Evolutionary conservation across 768 basidiomycete species (phyloP), one percentile per base, ranked within the genome.

Genomic region (Russula virescens): DNA sequence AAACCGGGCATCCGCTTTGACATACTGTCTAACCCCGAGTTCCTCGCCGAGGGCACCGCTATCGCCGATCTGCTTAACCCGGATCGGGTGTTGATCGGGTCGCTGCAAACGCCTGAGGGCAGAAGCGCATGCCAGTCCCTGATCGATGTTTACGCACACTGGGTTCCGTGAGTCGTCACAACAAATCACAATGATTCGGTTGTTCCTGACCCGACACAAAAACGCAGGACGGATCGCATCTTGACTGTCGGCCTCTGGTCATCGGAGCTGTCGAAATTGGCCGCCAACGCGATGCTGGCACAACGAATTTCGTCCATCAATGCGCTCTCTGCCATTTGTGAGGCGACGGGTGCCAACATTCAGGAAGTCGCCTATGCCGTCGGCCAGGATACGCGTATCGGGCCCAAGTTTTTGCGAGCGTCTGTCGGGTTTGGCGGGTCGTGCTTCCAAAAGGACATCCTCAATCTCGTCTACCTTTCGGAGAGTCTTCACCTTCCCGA

Each of bases 381-480:
- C 70, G 97, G 97, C 18, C 88, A 85, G 70, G 97, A 99, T 75
- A 81, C 87, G 21, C 92, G 97, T 63, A 82, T 99, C 58, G 97
- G 97, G 4, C 83, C 93, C 69, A 96, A 90, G 75, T 99, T 99
- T 84, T 80, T 99, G 71, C 93, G 91, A 73, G 91, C 93, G 46
- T 90, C 88, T 53, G 94, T 97, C 69, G 96, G 97, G 23, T 99
- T 99, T 70, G 96, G 97, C 64, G 97, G 97, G 42, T 92, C 89
- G 14, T 99, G 96, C 79, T 99, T 99, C 91, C 96, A 98, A 78
- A 98, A 99, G 76, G 96, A 99, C 72, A 98, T 98, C 75, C 86
- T 99, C 71, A 99, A 99, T 80, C 81, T 99, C 65, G 97, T 98
- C 49, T 99, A 99, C 79, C 85, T 99, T 48, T 89, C 86, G 72